These are phyloP conservation scores for Magnolia changhungtana DNA, from an alignment of 164 flowering plant species.

Conservation along the genomic window DNA sequence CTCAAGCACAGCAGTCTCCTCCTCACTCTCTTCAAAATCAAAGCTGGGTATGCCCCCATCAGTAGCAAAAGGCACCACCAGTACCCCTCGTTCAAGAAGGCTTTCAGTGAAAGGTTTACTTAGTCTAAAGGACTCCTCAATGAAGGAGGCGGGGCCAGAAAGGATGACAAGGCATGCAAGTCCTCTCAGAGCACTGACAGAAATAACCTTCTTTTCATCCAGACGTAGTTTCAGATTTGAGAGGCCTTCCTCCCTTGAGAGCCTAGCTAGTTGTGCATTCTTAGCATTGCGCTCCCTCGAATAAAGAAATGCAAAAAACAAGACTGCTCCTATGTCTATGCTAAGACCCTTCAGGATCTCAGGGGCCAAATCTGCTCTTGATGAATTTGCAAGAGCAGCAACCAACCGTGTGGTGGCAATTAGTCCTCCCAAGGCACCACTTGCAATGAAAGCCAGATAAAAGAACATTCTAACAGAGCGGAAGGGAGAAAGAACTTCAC, in stretches of 20 bases:
- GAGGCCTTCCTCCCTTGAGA: conserved; percentile 83
- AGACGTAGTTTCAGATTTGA: conserved; percentile 85
- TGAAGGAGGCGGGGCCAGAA: conserved; percentile 71
- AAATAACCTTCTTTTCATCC: conserved; percentile 51
- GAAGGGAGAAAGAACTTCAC: conserved; percentile 94
- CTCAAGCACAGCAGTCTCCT: conserved; percentile 23
- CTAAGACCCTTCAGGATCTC: conserved; percentile 65
- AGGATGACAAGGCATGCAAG: conserved; percentile 79
- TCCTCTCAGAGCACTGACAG: conserved; percentile 66
- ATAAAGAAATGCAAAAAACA: conserved; percentile 72
- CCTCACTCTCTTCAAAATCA: conserved; percentile 58
- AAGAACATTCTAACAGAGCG: conserved; percentile 95
- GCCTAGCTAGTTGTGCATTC: conserved; percentile 75
- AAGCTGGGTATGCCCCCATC: conserved; percentile 60
- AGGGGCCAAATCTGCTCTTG: conserved; percentile 46
- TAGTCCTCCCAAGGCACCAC: conserved; percentile 75
- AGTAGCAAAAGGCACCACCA: conserved; percentile 76
- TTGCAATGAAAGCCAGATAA: conserved; percentile 87
- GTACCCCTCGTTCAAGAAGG: conserved; percentile 80
- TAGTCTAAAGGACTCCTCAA: conserved; percentile 53
- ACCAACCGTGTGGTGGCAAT: conserved; percentile 70
- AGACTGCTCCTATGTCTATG: conserved; percentile 77
- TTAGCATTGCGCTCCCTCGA: conserved; percentile 62
- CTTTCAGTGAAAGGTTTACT: conserved; percentile 61
- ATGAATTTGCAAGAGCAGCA: conserved; percentile 56